Evolutionary conservation across 2,329 filamentous ascomycete species (phyloP), one percentile per base, ranked within the genome.

Genomic region (Penicillium sp.): DNA sequence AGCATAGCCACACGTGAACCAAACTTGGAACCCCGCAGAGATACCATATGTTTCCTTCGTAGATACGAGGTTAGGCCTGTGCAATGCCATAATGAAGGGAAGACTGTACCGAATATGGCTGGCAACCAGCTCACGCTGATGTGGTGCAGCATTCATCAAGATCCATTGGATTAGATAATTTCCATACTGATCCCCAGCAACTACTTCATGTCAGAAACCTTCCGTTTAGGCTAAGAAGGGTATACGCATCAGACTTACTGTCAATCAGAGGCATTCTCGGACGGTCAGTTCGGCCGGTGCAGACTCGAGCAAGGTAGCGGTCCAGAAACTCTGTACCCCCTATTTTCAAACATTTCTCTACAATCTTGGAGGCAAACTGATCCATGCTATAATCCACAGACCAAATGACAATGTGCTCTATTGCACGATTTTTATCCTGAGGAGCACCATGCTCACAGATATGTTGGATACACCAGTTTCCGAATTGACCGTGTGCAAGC

Each of bases 381-480:
- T 98, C 93, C 80, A 95, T 96, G 71, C 91, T 97, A 72, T 97
- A 98, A 71, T 96, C 90, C 15, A 88, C 87, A 28, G 90, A 88
- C 70, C 88, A 95, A 56, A 85, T 84, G 58, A 98, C 85, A 63
- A 98, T 91, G 69, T 97, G 91, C 60, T 98, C 91, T 63, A 96
- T 85, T 39, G 94, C 93, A 59, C 90, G 85, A 70, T 85, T 91
- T 61, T 91, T 90, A 69, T 98, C 94, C 35, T 85, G 83, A 29
- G 90, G 86, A 50, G 85, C 85, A 44, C 93, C 91, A 65, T 98
- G 93, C 70, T 98, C 93, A 71, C 93, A 98, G 61, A 98, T 89
- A 71, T 98, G 93, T 72, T 98, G 93, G 63, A 98, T 97, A 74
- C 93, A 98, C 93, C 93, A 98, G 69, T 98, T 98, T 49, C 93